Percentiles rank a stretch among this genome's conserved stretches.
Conservation (phyloP, 1,139 yeast species). For the Yamadazyma trypodendri region DNA sequence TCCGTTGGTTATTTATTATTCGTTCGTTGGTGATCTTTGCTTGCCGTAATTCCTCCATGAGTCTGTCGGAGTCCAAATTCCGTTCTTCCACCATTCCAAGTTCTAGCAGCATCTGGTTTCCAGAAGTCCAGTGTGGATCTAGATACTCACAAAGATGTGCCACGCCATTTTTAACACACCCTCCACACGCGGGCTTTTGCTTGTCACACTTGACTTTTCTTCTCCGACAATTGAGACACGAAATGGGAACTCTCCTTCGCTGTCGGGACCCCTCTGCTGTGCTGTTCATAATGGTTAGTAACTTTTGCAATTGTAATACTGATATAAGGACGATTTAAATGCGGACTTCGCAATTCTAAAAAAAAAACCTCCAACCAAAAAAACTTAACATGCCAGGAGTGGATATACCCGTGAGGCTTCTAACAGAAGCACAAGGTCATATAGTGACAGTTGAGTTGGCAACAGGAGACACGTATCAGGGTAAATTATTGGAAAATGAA, state of each 20-base stretch:
- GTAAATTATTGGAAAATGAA: constrained; percentile 78
- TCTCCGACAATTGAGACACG: constrained; percentile 43
- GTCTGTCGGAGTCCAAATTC: constrained; percentile 6
- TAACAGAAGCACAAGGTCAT: constrained; percentile 91
- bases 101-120: background rate
- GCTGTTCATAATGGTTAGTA: background rate
- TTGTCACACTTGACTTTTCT: constrained; percentile 49
- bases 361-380: background rate
- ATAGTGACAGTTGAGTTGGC: constrained; percentile 77
- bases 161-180: constrained; percentile 43
- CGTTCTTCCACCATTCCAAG: background rate
- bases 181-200: constrained; percentile 42
- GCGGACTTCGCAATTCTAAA: background rate
- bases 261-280: background rate
- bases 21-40: constrained; percentile 23
- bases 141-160: constrained; percentile 42
- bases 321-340: background rate
- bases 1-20: constrained; percentile 26
- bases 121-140: constrained; percentile 41
- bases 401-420: constrained; percentile 81
- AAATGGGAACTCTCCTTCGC: constrained; percentile 39
- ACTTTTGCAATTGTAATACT: background rate
- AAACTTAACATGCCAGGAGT: constrained; percentile 18
- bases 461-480: constrained; percentile 86
- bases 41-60: constrained; percentile 23